These are phyloP conservation scores for Lentinula novae-zelandiae DNA, from an alignment of 1,284 basidiomycete species.

Conservation along the genomic window DNA sequence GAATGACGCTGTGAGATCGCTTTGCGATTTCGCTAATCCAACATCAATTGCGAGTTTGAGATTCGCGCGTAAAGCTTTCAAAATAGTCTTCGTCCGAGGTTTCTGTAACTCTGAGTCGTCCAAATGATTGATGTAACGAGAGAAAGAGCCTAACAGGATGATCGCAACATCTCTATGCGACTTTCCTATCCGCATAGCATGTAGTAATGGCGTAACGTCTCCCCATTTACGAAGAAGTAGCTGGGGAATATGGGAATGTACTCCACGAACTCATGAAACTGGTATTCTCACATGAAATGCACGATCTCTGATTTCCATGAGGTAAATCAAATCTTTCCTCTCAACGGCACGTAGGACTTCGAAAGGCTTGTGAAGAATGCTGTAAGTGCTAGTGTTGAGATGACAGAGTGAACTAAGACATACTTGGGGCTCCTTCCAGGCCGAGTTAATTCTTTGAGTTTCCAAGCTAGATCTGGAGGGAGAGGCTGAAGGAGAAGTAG, in stretches of 20 bases:
- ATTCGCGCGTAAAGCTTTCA: conserved; percentile 79
- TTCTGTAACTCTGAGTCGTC: conserved; percentile 60
- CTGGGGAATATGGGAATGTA: conserved; percentile 32
- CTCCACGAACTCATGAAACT: not conserved
- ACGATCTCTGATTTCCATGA: conserved; percentile 76
- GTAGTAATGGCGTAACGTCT: conserved; percentile 71
- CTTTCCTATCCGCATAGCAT: conserved; percentile 76
- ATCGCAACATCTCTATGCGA: conserved; percentile 75
- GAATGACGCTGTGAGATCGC: conserved; percentile 77
- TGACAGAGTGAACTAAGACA: conserved; percentile 11
- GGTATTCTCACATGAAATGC: conserved; percentile 62
- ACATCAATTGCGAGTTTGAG: conserved; percentile 81
- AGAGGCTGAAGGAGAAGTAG: conserved; percentile 1
- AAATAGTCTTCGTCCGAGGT: conserved; percentile 56
- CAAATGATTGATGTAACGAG: conserved; percentile 75
- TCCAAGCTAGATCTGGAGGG: conserved; percentile 12
- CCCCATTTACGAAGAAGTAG: conserved; percentile 70
- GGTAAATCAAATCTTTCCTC: conserved; percentile 64
- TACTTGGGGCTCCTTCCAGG: conserved; percentile 66
- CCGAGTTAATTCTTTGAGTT: conserved; percentile 11
- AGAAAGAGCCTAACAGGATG: conserved; percentile 74
- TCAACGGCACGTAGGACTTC: conserved; percentile 76
- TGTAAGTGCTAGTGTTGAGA: too few species aligned
- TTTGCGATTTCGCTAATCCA: conserved; percentile 72
- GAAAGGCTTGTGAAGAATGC: conserved; percentile 49